Evolutionary conservation across 1,284 basidiomycete species (phyloP).

Genomic region (Chiua sp.): DNA sequence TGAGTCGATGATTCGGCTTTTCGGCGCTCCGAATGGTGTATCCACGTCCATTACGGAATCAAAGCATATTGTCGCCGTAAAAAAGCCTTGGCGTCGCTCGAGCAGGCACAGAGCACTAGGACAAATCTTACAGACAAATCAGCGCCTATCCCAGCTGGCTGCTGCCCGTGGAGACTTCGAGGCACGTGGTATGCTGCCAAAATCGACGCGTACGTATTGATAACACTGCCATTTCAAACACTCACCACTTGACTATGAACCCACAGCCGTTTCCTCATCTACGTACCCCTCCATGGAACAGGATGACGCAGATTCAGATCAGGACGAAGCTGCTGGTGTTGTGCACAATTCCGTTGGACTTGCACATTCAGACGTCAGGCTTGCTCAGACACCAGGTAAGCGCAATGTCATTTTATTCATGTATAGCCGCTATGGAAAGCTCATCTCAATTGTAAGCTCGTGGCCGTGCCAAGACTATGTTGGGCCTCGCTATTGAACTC

Average conservation of each 20-base stretch:
- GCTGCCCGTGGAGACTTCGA: slow-evolving; percentile 3
- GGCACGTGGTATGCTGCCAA: slow-evolving; percentile 1
- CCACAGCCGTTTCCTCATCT: background rate
- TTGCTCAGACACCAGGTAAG: background rate
- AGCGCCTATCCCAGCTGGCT: background rate
- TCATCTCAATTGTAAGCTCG: background rate
- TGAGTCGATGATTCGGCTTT: slow-evolving; percentile 1
- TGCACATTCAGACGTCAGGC: slow-evolving; percentile 5
- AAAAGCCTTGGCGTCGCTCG: background rate
- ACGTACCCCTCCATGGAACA: background rate
- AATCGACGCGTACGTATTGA: background rate
- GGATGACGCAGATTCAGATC: background rate
- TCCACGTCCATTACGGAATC: slow-evolving; percentile 5
- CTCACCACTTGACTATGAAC: background rate
- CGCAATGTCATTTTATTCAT: background rate
- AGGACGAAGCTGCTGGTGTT: background rate
- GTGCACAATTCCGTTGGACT: background rate
- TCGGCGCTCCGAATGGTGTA: slow-evolving; percentile 1
- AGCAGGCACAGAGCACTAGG: background rate
- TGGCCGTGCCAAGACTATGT: background rate
- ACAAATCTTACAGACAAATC: slow-evolving; percentile 4
- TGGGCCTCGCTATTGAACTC: background rate
- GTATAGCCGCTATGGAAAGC: background rate
- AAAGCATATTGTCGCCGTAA: background rate
- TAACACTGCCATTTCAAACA: background rate